Evolutionary conservation across 2,329 filamentous ascomycete genomes (phyloP).

Genomic region (Alternaria viburni): DNA sequence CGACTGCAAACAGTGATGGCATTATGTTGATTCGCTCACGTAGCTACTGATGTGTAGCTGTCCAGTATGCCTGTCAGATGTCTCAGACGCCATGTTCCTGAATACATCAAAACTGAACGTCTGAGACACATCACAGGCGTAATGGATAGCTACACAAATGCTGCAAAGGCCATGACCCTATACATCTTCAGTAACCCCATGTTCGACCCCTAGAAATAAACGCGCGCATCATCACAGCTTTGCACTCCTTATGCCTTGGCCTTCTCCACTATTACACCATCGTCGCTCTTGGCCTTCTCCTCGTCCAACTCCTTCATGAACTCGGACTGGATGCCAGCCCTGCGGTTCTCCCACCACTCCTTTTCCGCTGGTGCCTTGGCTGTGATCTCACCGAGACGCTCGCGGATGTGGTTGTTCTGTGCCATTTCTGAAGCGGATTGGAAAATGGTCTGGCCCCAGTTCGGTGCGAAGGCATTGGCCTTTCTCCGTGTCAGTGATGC

Average conservation of each 20-base stretch:
- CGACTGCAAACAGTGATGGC: neutral
- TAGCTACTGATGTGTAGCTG: neutral
- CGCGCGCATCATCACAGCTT: neutral
- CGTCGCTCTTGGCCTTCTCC: slow-evolving; percentile 48
- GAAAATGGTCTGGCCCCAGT: slow-evolving; percentile 96
- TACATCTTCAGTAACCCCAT: neutral
- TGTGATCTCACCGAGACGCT: slow-evolving; percentile 77
- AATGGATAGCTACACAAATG: slow-evolving; percentile 2
- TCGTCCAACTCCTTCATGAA: slow-evolving; percentile 87
- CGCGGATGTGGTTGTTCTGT: slow-evolving; percentile 78
- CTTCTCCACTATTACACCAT: slow-evolving; percentile 25
- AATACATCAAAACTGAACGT: neutral
- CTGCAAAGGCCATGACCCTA: slow-evolving; percentile 5
- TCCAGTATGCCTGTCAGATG: slow-evolving; percentile 10
- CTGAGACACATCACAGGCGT: neutral
- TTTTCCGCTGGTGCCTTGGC: slow-evolving; percentile 74
- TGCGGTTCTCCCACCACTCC: slow-evolving; percentile 90
- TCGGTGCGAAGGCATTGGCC: slow-evolving; percentile 87
- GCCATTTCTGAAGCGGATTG: slow-evolving; percentile 97
- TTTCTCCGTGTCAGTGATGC: slow-evolving; percentile 47
- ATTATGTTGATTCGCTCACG: neutral
- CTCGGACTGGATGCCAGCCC: slow-evolving; percentile 72
- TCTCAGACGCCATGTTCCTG: slow-evolving; percentile 2
- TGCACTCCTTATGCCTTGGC: neutral
- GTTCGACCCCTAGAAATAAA: neutral